Percentiles rank a stretch among this genome's conserved stretches.
Conservation (phyloP, 257 asterid genomes). For the Solanum chiquidenum region DNA sequence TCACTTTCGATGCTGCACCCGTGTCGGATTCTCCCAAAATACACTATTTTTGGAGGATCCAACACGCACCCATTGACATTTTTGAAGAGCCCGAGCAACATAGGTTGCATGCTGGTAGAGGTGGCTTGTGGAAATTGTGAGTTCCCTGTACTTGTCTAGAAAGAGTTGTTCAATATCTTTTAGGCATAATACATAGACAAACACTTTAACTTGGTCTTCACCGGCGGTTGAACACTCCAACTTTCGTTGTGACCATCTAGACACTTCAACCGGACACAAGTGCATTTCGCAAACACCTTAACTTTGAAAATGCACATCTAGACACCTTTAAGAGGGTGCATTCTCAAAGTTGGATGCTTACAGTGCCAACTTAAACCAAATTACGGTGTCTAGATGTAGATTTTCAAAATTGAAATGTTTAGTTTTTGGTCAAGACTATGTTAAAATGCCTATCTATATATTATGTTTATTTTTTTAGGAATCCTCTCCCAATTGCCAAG, state of each 20-base stretch:
- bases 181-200: not conserved
- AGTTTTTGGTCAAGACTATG: accelerated
- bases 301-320: not conserved
- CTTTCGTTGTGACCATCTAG: not conserved
- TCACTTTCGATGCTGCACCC: not conserved
- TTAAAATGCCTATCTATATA: not conserved
- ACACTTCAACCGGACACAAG: not conserved
- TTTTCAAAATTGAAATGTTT: not conserved
- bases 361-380: not conserved
- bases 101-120: not conserved
- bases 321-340: not conserved
- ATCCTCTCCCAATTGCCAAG: not conserved
- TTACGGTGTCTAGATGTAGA: not conserved
- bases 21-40: not conserved
- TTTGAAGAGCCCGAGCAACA: not conserved
- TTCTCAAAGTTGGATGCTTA: not conserved
- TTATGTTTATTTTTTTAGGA: not conserved
- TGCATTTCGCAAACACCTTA: not conserved
- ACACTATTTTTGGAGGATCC: not conserved
- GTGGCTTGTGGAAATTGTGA: not conserved
- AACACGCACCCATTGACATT: not conserved
- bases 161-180: not conserved
- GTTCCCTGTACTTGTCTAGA: not conserved
- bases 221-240: not conserved
- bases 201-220: not conserved